Percentiles rank a stretch among this genome's conserved stretches.
Conservation (phyloP, 1,284 basidiomycete species). For the Chondrostereum purpureum region DNA sequence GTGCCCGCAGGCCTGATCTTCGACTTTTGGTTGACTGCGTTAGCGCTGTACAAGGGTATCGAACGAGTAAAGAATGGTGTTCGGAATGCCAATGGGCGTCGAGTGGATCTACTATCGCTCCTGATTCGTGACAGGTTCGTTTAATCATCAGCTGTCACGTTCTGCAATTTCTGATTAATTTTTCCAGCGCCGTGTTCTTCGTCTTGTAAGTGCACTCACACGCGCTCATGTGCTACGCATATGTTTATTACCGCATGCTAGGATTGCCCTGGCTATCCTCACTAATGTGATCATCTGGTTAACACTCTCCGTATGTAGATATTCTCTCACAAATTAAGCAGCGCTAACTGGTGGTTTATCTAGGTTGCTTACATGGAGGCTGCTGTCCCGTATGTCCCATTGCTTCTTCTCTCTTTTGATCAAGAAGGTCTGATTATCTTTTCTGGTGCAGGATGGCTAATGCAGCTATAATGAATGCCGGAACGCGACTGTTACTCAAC, state of each 20-base stretch:
- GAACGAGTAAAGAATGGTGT: not conserved
- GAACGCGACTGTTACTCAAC: not conserved
- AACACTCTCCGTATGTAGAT: not conserved
- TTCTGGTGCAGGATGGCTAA: not conserved
- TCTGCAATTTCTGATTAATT: not conserved
- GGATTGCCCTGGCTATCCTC: not conserved
- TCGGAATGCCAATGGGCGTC: not conserved
- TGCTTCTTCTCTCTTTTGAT: not conserved
- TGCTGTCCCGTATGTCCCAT: not conserved
- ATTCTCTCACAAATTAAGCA: not conserved
- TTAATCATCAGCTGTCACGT: too few relatives aligned
- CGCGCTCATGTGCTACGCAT: not conserved
- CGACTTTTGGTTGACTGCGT: not conserved
- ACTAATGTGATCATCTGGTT: not conserved
- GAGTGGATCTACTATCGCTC: not conserved
- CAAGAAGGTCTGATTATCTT: not conserved
- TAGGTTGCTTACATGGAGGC: not conserved
- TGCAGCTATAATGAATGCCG: not conserved
- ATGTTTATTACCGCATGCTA: not conserved
- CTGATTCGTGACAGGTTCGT: not conserved
- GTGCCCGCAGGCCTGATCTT: not conserved
- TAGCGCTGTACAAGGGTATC: not conserved
- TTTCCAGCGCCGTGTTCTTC: not conserved
- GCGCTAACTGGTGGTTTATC: not conserved
- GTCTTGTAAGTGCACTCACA: not conserved